Base-by-base conservation (phyloP, 805 yeast genomes). In the Pichia scutulata region DNA sequence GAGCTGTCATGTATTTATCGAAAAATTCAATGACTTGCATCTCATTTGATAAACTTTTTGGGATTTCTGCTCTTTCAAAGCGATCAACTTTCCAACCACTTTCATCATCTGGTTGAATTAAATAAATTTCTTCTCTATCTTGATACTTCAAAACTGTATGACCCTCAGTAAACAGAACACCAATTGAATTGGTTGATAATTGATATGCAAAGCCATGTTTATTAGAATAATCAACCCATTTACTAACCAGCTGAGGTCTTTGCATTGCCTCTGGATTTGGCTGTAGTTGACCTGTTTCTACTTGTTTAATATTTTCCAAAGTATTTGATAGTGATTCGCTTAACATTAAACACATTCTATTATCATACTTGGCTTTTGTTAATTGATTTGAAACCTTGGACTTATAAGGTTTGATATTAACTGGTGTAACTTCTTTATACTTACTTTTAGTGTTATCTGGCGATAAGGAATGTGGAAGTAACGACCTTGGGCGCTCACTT, bases 201-300 rank as follows among this genome's bases (percentile, higher is more conserved):
- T 93, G 96, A 66, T 92, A 93, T 5, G 97, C 87, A 63, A 93
- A 84, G 1, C 99, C 99, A 67, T 92, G 95, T 66, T 86, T 89
- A 70, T 90, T 89, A 25, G 97, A 86, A 65, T 92, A 93, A 65
- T 93, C 99, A 26, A 95, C 98, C 99, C 99, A 93, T 65, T 92
- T 90, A 53, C 95, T 86, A 41, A 92, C 81, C 53, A 87, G 78
- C 19, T 81, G 77, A 13, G 90, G 95, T 55, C 78, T 74, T 21
- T 53, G 76, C 51, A 55, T 46, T 26, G 48, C 39, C n/a, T 48
- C 39, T 24, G 49, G 26, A 46, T 40, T 44, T 33, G 53, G 43
- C 42, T 36, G 53, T 49, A 55, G 25, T 28, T 53, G 49, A 33
- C 59, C 60, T n/a, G 55, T 50, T 50, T 65, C 66, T 41, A 66